Evolutionary conservation across 1,284 basidiomycete genomes (phyloP), one percentile per base, ranked within the genome.

Genomic region (Vanrija pseudolonga): DNA sequence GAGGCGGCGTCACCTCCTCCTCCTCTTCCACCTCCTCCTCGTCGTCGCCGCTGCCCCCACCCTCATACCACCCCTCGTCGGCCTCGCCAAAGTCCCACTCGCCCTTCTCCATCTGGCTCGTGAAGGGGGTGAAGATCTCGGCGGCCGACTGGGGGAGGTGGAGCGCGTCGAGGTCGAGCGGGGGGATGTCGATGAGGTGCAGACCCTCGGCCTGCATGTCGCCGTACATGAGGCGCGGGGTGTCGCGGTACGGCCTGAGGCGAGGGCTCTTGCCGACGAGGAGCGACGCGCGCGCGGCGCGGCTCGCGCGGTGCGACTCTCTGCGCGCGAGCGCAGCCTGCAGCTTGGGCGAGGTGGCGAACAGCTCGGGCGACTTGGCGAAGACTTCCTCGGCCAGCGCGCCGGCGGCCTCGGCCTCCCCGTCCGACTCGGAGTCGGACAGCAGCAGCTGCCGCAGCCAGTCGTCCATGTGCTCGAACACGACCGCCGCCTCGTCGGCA

Each of bases 381-480:
- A 39, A 22, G 15, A 51, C 46, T 15, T 55, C 45, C 39, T 55
- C 49, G 37, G 50, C 53, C 8, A 17, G 17, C 1, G 22, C 38
- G 23, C 38, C 47, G 18, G 48, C 23, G 7, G 32, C 45, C 45
- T 46, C 46, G 37, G 46, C 38, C 15, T 47, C 56, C 7, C 48
- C 51, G 20, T 48, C 53, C 22, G 43, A 23, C 7, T 38, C 48
- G 36, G 55, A 23, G 12, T 60, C 57, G 19, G 56, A 38, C 2
- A 57, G 46, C 19, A 69, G 46, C 15, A 74, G 54, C 4, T 64
- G 59, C 42, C 68, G 53, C 20, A 74, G 54, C 71, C 72, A 74
- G n/a, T 44, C 60, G 57, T 74, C 71, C 7, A 72, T 50, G 15
- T 62, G 58, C 48, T 64, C 64, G 36, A 71, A 72, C 14, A 65